A percentile compares a stretch with the other conserved stretches of the same genome.
Evolutionary conservation across 495 filamentous ascomycete genomes (phyloP).

Genomic region (Gamarada debralockiae): DNA sequence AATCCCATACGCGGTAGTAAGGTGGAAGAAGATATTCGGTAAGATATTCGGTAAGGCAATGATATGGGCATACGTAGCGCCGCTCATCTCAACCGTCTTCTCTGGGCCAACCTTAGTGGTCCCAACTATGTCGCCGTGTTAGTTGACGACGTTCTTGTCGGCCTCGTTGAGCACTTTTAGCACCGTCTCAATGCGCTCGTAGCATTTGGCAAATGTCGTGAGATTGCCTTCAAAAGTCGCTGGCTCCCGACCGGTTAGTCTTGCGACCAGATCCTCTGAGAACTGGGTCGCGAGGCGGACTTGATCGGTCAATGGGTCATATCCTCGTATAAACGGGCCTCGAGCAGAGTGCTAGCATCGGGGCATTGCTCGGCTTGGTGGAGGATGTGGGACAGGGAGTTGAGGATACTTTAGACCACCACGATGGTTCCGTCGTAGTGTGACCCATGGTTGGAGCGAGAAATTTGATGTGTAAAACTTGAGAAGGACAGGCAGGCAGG

Average conservation of each 20-base stretch:
- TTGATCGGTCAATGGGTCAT: conserved; percentile 18
- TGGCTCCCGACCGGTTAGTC: conserved; percentile 18
- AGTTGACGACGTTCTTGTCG: conserved; percentile 29
- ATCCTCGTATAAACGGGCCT: conserved; percentile 24
- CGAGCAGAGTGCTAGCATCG: conserved; percentile 17
- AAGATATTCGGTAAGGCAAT: no score
- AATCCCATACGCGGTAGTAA: conserved; percentile 51
- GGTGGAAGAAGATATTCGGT: conserved; percentile 57
- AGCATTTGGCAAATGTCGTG: conserved; percentile 33
- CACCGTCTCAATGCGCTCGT: conserved; percentile 32
- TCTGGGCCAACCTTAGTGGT: conserved; percentile 26
- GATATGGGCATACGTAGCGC: conserved; percentile 29
- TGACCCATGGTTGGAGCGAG: conserved; percentile 20
- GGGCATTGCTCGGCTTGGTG: conserved; percentile 25
- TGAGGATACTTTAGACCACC: conserved; percentile 26
- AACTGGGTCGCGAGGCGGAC: conserved; percentile 13
- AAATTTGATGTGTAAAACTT: background rate
- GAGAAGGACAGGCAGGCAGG: background rate
- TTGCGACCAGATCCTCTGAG: conserved; percentile 13
- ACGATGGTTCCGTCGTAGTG: conserved; percentile 34
- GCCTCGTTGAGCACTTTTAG: conserved; percentile 31
- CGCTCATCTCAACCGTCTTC: conserved; percentile 17
- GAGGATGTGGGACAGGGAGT: conserved; percentile 30
- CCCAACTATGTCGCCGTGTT: conserved; percentile 3
- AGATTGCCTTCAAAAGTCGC: conserved; percentile 27